Evolutionary conservation across 768 basidiomycete species (phyloP).

Genomic region (Boletus barrowsii): DNA sequence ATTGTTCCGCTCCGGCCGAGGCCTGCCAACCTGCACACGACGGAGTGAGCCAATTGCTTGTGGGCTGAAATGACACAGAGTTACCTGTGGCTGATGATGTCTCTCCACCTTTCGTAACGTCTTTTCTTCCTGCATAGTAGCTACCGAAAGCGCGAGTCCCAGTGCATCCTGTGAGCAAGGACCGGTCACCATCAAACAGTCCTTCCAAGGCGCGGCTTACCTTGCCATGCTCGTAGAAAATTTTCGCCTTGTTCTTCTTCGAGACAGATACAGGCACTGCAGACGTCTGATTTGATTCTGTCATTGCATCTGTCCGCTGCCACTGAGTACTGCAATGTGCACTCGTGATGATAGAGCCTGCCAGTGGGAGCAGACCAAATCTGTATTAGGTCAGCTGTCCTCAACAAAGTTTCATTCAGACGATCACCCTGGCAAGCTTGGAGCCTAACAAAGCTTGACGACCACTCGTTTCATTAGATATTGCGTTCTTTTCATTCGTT

Average conservation of each 20-base stretch:
- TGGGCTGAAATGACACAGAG: conserved; percentile 7
- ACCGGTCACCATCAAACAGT: conserved; percentile 19
- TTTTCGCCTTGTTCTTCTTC: conserved; percentile 28
- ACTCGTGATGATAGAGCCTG: conserved; percentile 17
- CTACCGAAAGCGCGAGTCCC: conserved; percentile 46
- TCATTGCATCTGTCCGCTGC: conserved; percentile 19
- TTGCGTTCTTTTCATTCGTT: conserved; percentile 6
- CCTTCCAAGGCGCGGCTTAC: conserved; percentile 20
- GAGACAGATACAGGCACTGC: conserved; percentile 21
- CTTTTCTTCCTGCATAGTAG: conserved; percentile 44
- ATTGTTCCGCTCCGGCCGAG: conserved; percentile 26
- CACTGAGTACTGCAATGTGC: conserved; percentile 1
- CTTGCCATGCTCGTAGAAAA: conserved; percentile 33
- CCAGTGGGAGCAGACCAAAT: conserved; percentile 7
- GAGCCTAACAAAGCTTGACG: conserved; percentile 17
- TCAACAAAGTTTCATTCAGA: conserved; percentile 15
- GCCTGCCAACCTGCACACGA: conserved; percentile 26
- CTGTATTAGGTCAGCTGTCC: conserved; percentile 22
- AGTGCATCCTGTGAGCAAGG: conserved; percentile 41
- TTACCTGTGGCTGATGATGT: conserved; percentile 40
- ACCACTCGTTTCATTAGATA: conserved; percentile 12
- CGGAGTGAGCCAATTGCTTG: conserved; percentile 18
- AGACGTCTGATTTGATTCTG: conserved; percentile 23
- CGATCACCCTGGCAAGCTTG: conserved; percentile 21
- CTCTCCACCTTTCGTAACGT: conserved; percentile 38